phyloP scores from a whole-genome alignment of 2,329 filamentous ascomycete genomes.

The Cladorrhinum sp. region DNA sequence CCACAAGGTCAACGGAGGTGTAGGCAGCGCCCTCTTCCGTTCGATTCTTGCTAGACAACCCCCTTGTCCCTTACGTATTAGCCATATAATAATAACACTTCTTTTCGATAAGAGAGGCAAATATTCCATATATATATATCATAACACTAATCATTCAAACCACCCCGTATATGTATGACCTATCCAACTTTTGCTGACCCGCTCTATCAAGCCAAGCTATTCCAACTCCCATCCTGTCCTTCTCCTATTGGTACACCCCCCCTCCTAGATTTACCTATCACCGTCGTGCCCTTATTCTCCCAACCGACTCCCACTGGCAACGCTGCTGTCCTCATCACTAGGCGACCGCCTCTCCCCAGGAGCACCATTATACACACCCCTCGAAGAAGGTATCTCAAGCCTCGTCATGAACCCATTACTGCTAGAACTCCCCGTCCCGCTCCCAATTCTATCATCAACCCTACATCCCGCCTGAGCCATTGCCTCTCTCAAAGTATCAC shows the following conservation, averaged over 20 bases:
- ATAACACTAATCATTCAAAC: too few species aligned
- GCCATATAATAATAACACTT: too few species aligned
- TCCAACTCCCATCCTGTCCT: background rate
- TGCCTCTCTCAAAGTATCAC: slow-evolving; percentile 71
- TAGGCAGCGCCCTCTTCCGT: too few species aligned
- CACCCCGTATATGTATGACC: background rate
- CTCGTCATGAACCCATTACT: slow-evolving; percentile 27
- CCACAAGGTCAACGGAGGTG: too few species aligned
- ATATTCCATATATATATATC: too few species aligned
- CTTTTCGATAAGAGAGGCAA: too few species aligned
- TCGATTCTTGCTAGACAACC: too few species aligned
- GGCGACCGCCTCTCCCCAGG: slow-evolving; percentile 18
- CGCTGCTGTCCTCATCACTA: slow-evolving; percentile 25
- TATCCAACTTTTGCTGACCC: background rate
- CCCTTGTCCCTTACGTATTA: too few species aligned
- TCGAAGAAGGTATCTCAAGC: slow-evolving; percentile 31
- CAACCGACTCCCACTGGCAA: slow-evolving; percentile 15
- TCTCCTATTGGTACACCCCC: too few species aligned
- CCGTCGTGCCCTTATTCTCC: slow-evolving; percentile 13
- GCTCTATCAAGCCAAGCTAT: background rate
- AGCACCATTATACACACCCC: slow-evolving; percentile 19
- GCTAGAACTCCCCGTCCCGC: slow-evolving; percentile 28
- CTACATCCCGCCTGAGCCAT: slow-evolving; percentile 42
- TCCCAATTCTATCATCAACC: background rate
- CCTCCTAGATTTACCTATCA: background rate